These are phyloP conservation scores for Talaromyces sp. DNA, from an alignment of 2,329 filamentous ascomycete species.

Conservation along the genomic window DNA sequence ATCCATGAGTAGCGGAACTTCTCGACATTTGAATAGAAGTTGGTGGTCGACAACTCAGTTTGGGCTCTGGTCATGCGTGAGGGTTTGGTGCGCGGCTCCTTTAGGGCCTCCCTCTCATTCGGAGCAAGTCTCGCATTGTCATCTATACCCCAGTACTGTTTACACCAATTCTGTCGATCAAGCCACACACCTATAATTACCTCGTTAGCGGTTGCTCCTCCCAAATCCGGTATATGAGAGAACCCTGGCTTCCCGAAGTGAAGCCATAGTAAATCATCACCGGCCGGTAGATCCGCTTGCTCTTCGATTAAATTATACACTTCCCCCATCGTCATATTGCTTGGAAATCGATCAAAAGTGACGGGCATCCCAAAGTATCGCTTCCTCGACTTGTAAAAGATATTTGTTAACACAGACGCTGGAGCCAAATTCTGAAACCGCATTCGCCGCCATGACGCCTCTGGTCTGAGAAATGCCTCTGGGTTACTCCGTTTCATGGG, in stretches of 20 bases:
- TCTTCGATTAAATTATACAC: background rate
- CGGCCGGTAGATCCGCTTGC: background rate
- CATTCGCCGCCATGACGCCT: constrained; percentile 5
- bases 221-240: no score
- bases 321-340: background rate
- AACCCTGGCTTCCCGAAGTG: background rate
- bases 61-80: background rate
- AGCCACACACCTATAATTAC: background rate
- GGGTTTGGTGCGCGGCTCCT: background rate
- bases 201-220: no score
- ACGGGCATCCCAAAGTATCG: no score
- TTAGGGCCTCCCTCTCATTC: background rate
- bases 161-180: background rate
- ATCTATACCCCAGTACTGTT: background rate
- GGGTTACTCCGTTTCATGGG: background rate
- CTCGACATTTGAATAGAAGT: background rate
- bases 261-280: constrained; percentile 1
- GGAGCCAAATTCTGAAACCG: background rate
- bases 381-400: no score
- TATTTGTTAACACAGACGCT: no score
- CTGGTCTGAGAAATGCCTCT: background rate
- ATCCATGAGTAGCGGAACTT: background rate
- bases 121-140: background rate
- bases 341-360: background rate
- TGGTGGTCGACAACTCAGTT: background rate